A percentile compares a stretch with the other conserved stretches of the same genome.
These are phyloP conservation scores for Xylariaceae sp. DNA, from an alignment of 2,329 filamentous ascomycete species.

Conservation along the genomic window DNA sequence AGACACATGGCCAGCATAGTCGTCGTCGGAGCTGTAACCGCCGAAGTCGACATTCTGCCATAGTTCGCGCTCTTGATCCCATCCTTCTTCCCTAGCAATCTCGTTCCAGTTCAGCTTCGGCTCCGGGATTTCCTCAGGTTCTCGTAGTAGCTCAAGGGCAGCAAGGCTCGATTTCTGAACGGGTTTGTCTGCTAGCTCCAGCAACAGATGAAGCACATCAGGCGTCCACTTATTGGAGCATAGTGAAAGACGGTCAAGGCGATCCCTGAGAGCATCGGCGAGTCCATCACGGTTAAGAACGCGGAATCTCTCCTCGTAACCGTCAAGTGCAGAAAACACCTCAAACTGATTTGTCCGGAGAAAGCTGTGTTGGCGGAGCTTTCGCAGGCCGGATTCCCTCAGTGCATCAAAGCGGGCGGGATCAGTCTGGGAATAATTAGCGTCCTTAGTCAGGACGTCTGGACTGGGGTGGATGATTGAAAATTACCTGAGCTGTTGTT, in stretches of 20 bases:
- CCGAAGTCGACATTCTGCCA: conserved; percentile 66
- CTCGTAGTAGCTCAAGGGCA: conserved; percentile 52
- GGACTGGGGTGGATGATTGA: not conserved
- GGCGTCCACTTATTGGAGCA: conserved; percentile 62
- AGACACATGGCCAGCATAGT: conserved; percentile 38
- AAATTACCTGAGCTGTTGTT: conserved; percentile 47
- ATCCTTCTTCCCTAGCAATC: conserved; percentile 69
- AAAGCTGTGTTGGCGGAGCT: conserved; percentile 51
- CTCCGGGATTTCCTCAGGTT: conserved; percentile 40
- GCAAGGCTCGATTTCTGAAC: conserved; percentile 62
- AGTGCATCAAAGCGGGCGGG: conserved; percentile 38
- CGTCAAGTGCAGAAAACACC: conserved; percentile 58
- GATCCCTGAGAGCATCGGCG: conserved; percentile 59
- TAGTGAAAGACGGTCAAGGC: conserved; percentile 55
- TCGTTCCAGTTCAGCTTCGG: conserved; percentile 69
- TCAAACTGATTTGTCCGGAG: conserved; percentile 72
- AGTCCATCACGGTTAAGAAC: conserved; percentile 74
- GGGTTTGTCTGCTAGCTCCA: conserved; percentile 78
- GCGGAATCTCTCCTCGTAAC: conserved; percentile 80
- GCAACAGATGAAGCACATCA: conserved; percentile 70
- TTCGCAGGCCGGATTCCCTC: conserved; percentile 47
- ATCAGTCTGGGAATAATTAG: conserved; percentile 25
- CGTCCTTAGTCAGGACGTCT: conserved; percentile 1
- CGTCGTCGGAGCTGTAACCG: conserved; percentile 61
- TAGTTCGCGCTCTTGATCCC: conserved; percentile 59